phyloP scores from a whole-genome alignment of 495 filamentous ascomycete species.

The Immersiella caudata region DNA sequence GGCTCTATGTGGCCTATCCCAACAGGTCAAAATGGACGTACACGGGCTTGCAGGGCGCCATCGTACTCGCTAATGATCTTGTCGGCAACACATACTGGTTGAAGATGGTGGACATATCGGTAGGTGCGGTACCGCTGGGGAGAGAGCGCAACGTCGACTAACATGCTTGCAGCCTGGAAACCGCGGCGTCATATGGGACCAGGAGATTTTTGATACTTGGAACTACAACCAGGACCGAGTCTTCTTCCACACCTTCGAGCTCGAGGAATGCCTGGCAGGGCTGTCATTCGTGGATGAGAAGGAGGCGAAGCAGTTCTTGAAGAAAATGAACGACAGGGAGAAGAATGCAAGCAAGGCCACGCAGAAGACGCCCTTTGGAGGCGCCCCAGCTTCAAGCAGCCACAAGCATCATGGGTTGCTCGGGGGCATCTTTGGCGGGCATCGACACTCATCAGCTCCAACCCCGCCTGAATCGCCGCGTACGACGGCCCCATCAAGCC shows the following conservation, averaged over 20 bases:
- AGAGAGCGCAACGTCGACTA: constrained; percentile 10
- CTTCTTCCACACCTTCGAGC: constrained; percentile 96
- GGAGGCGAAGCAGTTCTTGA: constrained; percentile 90
- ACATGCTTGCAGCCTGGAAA: constrained; percentile 63
- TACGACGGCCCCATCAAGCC: constrained; percentile 46
- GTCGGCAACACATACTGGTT: constrained; percentile 96
- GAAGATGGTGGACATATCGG: constrained; percentile 94
- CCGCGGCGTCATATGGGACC: constrained; percentile 95
- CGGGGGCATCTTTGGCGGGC: constrained; percentile 69
- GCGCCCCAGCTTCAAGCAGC: constrained; percentile 49
- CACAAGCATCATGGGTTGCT: constrained; percentile 54
- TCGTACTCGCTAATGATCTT: constrained; percentile 90
- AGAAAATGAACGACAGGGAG: constrained; percentile 92
- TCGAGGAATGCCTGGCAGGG: constrained; percentile 85
- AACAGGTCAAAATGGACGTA: constrained; percentile 87
- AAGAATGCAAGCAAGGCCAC: constrained; percentile 91
- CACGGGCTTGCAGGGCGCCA: constrained; percentile 89
- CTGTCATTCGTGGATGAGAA: constrained; percentile 95
- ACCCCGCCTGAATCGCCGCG: constrained; percentile 59
- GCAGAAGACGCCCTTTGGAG: constrained; percentile 73
- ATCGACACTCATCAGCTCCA: constrained; percentile 66
- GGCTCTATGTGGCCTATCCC: constrained; percentile 92
- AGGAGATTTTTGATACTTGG: constrained; percentile 95
- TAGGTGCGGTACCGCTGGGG: constrained; percentile 51
- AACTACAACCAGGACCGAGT: constrained; percentile 92